These are phyloP conservation scores for Fraxinus americana DNA, from an alignment of 257 asterid species.

Conservation along the genomic window DNA sequence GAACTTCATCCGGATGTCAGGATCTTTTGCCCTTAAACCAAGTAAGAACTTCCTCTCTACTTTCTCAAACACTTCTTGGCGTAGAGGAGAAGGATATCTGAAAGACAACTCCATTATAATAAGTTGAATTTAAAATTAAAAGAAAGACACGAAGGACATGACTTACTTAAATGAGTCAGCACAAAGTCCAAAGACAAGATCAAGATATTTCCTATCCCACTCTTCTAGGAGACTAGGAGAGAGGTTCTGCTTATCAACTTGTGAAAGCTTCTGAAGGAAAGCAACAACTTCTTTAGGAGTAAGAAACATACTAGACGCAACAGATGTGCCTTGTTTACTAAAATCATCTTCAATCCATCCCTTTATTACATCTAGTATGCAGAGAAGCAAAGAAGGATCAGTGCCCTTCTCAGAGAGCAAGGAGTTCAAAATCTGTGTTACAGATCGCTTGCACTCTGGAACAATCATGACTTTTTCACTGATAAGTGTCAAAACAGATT, in stretches of 20 bases:
- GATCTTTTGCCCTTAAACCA: conserved; percentile 95
- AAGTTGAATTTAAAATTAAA: conserved; percentile 14
- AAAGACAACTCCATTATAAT: conserved; percentile 35
- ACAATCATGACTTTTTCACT: conserved; percentile 85
- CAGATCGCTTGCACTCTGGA: conserved; percentile 92
- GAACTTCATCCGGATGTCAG: conserved; percentile 78
- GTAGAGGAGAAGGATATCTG: conserved; percentile 76
- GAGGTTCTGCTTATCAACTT: conserved; percentile 88
- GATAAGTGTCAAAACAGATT: conserved; percentile 79
- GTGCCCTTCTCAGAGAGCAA: conserved; percentile 90
- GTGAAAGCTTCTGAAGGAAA: conserved; percentile 97
- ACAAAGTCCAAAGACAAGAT: conserved; percentile 90
- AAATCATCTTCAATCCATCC: conserved; percentile 94
- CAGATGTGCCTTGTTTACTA: conserved; percentile 72
- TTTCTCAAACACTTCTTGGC: conserved; percentile 93
- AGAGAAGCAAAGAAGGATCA: conserved; percentile 89
- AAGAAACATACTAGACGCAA: conserved; percentile 63
- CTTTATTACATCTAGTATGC: conserved; percentile 84
- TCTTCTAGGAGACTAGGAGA: conserved; percentile 65
- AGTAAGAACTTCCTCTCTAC: conserved; percentile 94
- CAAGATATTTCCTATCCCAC: conserved; percentile 94
- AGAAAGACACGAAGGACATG: conserved; percentile 9
- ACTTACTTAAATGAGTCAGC: conserved; percentile 84
- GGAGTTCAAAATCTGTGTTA: conserved; percentile 77
- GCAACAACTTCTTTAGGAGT: conserved; percentile 88